phyloP scores from a whole-genome alignment of 2,329 filamentous ascomycete species.

The Colletotrichum orchidophilum region DNA sequence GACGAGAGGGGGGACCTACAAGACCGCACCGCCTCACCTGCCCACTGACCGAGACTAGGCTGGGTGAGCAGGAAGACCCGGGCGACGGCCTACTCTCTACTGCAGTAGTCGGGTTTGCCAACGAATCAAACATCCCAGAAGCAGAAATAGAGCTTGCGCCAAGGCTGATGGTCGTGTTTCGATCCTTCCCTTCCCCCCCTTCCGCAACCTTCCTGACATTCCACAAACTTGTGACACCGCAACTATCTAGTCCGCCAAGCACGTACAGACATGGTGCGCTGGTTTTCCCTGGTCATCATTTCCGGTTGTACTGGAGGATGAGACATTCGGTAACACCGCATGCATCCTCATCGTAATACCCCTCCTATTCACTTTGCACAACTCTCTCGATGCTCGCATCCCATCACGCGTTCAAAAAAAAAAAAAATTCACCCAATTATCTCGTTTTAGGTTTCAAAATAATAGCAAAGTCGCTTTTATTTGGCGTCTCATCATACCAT shows the following conservation, averaged over 20 bases:
- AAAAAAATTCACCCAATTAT: no score
- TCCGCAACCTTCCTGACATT: background rate
- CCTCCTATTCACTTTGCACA: background rate
- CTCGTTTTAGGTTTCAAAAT: background rate
- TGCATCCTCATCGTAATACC: background rate
- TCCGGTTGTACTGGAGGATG: slow-evolving; percentile 10
- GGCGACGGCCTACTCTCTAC: slow-evolving; percentile 2
- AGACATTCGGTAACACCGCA: slow-evolving; percentile 14
- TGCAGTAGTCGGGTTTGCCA: background rate
- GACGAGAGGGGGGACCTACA: background rate
- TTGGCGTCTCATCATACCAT: slow-evolving; percentile 22
- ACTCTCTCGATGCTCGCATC: background rate
- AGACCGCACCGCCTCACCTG: background rate
- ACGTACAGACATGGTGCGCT: slow-evolving; percentile 1
- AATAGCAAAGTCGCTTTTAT: slow-evolving; percentile 11
- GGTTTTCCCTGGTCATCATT: background rate
- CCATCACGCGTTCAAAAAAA: background rate
- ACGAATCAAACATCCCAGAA: slow-evolving; percentile 12
- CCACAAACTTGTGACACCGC: slow-evolving; percentile 22
- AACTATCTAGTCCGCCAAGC: slow-evolving; percentile 18
- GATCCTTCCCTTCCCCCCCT: slow-evolving; percentile 3
- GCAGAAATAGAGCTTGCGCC: slow-evolving; percentile 27
- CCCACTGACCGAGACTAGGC: background rate
- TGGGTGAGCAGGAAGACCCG: background rate
- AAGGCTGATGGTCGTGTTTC: slow-evolving; percentile 26